These are phyloP conservation scores for Alternaria hordeiaustralica DNA, from an alignment of 2,329 filamentous ascomycete species.

Conservation along the genomic window DNA sequence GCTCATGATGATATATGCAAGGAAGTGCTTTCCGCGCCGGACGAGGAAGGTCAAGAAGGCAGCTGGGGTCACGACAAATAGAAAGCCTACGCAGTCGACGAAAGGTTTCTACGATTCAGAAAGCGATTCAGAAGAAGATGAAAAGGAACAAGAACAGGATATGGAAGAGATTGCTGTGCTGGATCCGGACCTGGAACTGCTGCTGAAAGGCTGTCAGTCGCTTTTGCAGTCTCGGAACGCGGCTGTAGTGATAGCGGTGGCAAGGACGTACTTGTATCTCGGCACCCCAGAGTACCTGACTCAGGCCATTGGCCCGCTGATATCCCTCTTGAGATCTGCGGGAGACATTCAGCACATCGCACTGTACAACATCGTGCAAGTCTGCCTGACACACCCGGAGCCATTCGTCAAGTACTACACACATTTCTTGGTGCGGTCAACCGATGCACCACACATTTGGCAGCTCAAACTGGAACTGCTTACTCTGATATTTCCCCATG, in stretches of 20 bases:
- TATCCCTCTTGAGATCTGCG: constrained; percentile 83
- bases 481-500: constrained; percentile 88
- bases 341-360: constrained; percentile 89
- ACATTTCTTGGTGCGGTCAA: constrained; percentile 85
- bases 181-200: constrained; percentile 81
- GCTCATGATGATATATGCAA: constrained; percentile 82
- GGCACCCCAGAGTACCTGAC: constrained; percentile 79
- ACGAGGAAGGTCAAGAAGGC: constrained; percentile 64
- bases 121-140: constrained; percentile 50
- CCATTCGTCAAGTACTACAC: constrained; percentile 88
- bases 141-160: constrained; percentile 54
- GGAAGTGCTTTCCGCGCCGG: constrained; percentile 82
- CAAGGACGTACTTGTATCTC: constrained; percentile 82
- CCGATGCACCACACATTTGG: constrained; percentile 83
- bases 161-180: constrained; percentile 66
- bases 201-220: constrained; percentile 81
- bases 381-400: constrained; percentile 76
- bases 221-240: constrained; percentile 92
- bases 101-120: constrained; percentile 78
- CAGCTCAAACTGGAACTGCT: constrained; percentile 90
- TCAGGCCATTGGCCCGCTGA: constrained; percentile 78
- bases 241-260: constrained; percentile 87
- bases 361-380: constrained; percentile 93
- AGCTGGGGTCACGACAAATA: constrained; percentile 49
- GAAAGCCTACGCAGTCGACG: constrained; percentile 51